These are phyloP conservation scores for Rhododendron vialii DNA, from an alignment of 148 eudicot species.

Conservation along the genomic window DNA sequence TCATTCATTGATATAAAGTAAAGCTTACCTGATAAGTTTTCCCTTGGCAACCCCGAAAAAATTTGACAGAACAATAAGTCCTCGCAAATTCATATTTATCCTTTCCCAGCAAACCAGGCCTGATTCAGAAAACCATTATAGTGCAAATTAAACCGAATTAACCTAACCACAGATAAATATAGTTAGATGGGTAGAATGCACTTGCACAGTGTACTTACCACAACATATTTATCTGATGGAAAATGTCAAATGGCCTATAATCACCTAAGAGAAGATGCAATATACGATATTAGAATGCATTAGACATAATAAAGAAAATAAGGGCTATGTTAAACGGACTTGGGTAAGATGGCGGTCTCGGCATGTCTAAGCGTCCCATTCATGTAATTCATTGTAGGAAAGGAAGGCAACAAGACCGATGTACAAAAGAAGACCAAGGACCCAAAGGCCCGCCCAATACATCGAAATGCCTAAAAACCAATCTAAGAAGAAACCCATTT, in stretches of 20 bases:
- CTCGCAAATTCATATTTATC: slow-evolving; percentile 85
- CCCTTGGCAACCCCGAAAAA: slow-evolving; percentile 49
- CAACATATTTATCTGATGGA: slow-evolving; percentile 90
- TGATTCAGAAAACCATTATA: slow-evolving; percentile 24
- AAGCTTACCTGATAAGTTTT: slow-evolving; percentile 51
- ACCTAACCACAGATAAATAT: not conserved
- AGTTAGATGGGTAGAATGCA: not conserved
- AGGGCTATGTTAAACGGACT: not conserved
- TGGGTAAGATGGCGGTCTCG: not conserved
- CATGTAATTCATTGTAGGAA: not conserved
- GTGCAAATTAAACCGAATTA: slow-evolving; percentile 6
- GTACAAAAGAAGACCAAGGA: not conserved
- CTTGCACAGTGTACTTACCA: slow-evolving; percentile 55
- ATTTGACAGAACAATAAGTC: slow-evolving; percentile 68
- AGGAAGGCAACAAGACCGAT: not conserved
- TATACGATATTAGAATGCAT: slow-evolving; percentile 25
- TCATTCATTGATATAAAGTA: not conserved
- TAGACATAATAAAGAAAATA: not conserved
- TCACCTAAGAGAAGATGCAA: slow-evolving; percentile 66
- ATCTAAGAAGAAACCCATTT: not conserved
- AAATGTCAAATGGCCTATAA: slow-evolving; percentile 95
- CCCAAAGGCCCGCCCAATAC: not conserved
- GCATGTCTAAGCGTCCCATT: not conserved
- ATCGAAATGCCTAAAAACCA: not conserved
- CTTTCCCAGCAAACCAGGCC: slow-evolving; percentile 94